Conservation (phyloP, 192 early-diverging fungal species). For the Podila epigama region DNA sequence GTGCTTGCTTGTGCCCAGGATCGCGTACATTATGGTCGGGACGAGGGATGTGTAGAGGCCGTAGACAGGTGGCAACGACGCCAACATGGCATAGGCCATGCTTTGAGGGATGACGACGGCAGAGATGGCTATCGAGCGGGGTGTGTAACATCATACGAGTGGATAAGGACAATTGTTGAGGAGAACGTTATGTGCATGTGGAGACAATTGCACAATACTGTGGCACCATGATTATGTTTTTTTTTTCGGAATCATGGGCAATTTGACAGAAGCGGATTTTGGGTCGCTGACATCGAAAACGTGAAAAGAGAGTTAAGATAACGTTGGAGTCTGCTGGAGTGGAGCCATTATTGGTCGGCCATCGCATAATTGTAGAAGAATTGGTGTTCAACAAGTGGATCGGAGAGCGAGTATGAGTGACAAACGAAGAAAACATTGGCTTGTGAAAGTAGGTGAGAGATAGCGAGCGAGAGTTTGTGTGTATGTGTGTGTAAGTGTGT, state of each 20-base stretch:
- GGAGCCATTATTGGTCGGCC: no score
- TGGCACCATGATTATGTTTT: constrained; percentile 2
- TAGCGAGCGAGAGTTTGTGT: no score
- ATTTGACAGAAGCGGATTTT: no score
- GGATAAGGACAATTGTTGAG: background rate
- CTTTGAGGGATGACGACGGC: constrained; percentile 51
- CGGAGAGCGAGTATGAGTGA: no score
- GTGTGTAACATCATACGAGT: background rate
- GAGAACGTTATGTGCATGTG: no score
- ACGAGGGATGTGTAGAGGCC: constrained; percentile 52
- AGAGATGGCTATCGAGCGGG: constrained; percentile 31
- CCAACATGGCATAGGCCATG: constrained; percentile 55
- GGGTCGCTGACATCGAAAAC: background rate
- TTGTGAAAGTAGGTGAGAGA: no score
- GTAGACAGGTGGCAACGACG: constrained; percentile 47
- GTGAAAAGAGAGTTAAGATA: background rate
- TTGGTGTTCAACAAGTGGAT: no score
- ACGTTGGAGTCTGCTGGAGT: background rate
- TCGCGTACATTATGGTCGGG: constrained; percentile 29
- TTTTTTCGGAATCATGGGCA: no score
- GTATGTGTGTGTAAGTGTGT: no score
- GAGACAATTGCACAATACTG: background rate
- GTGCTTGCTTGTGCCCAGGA: constrained; percentile 48
- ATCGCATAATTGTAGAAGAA: no score
- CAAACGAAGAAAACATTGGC: no score